Percentiles rank a stretch among this genome's conserved stretches.
Conservation (phyloP, 2,329 filamentous ascomycete species). For the Sporothrix globosa region DNA sequence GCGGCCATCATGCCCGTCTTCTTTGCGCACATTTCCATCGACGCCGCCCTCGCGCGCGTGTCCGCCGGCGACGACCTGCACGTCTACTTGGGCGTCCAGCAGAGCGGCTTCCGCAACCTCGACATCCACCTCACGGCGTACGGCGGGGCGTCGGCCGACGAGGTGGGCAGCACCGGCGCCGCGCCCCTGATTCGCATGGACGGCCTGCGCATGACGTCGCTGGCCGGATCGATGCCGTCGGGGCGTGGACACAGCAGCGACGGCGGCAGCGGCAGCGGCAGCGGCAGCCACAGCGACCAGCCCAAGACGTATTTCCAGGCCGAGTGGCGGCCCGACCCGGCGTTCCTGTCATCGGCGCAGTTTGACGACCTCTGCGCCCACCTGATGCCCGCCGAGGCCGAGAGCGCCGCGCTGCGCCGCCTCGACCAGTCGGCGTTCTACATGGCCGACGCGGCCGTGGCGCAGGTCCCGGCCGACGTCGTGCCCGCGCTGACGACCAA, state of each 20-base stretch:
- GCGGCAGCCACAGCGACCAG: background rate
- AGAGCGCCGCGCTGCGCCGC: conserved; percentile 30
- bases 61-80: conserved; percentile 28
- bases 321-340: conserved; percentile 33
- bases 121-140: conserved; percentile 36
- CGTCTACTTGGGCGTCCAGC: conserved; percentile 32
- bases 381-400: conserved; percentile 29
- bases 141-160: background rate
- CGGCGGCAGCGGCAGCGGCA: too few relatives aligned
- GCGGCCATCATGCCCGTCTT: conserved; percentile 37
- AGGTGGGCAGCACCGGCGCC: too few relatives aligned
- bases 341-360: conserved; percentile 31
- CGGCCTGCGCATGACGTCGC: conserved; percentile 36
- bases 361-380: conserved; percentile 33
- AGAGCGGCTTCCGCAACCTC: conserved; percentile 36
- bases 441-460: conserved; percentile 34
- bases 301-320: conserved; percentile 36
- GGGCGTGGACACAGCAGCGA: background rate
- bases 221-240: conserved; percentile 33
- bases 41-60: conserved; percentile 24
- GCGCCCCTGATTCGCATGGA: conserved; percentile 34
- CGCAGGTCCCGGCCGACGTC: conserved; percentile 10
- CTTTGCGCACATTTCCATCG: conserved; percentile 34
- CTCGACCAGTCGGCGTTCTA: conserved; percentile 35
- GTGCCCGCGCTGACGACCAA: conserved; percentile 31